Base-by-base conservation (phyloP, 1,284 basidiomycete genomes). In the Ustilago lituana region DNA sequence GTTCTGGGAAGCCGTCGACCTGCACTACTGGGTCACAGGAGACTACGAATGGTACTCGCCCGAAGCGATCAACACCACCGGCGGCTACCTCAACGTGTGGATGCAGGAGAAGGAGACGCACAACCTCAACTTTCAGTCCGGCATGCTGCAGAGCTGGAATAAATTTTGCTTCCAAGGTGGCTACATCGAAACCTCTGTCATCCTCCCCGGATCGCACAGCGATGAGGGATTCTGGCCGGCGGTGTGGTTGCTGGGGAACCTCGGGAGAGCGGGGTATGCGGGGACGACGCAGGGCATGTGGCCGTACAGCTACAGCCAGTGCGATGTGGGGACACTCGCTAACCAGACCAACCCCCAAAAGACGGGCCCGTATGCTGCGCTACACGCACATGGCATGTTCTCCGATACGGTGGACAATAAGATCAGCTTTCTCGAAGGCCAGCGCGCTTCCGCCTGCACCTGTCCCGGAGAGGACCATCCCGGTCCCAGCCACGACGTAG, bases 181-280 rank as follows among this genome's bases (percentile, higher is more conserved):
- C 12, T 79, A 79, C 43, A 41, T 79, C 23, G 67, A 70, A 33
- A 49, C 50, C 4, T 38, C 52, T 1, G 65, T 56, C 14, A 44
- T 76, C 14, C 49, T 79, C 1, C 77, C 77, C 0, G 77, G 76
- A 5, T 24, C 15, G 2, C 58, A 52, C 12, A 70, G 68, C 4
- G 74, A 70, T 1, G 74, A 77, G 48, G 85, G 85, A 14, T 85
- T 83, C 70, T 86, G 85, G 85, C 85, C 85, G 7, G 78, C 63
- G 0, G 40, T 73, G 1, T 79, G 75, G 77, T 59, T 55, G 48
- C 48, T 78, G 58, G 70, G 67, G 9, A 80, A 79, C 35, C 47
- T 80, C 3, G 75, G 66, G 0, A 46, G 77, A 7, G 60, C 74
- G 0, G 78, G 80, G 9, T 80, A 81, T 38, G 66, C 73, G 8